Conservation (phyloP, 2,329 filamentous ascomycete species). For the Pseudophaeomoniella oleicola region DNA sequence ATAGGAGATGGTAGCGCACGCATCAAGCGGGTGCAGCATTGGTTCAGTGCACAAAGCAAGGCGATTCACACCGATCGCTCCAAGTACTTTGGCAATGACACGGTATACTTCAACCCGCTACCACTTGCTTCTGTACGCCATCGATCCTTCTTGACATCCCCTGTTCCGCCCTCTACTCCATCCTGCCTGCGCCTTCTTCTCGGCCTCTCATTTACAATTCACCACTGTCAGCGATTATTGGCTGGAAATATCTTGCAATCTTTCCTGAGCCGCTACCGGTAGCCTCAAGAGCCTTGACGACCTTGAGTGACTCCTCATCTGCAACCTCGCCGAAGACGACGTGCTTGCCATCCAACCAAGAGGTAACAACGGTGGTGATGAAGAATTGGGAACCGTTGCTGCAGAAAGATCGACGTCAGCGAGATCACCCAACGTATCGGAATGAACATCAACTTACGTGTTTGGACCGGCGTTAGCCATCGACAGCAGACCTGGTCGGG, state of each 20-base stretch:
- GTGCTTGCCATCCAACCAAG: constrained; percentile 54
- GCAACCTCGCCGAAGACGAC: constrained; percentile 54
- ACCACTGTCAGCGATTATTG: constrained; percentile 39
- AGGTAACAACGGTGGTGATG: constrained; percentile 53
- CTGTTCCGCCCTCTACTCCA: background rate
- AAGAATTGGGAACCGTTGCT: constrained; percentile 63
- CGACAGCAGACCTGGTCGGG: constrained; percentile 63
- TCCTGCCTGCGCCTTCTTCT: background rate
- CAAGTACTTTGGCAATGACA: background rate
- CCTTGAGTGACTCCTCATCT: constrained; percentile 35
- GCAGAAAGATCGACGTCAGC: constrained; percentile 7
- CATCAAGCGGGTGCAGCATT: background rate
- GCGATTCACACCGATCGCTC: background rate
- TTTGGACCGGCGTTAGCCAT: constrained; percentile 77
- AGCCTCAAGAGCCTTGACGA: constrained; percentile 46
- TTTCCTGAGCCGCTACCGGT: constrained; percentile 39
- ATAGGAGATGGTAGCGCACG: background rate
- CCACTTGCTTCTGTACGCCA: background rate
- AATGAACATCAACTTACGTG: background rate
- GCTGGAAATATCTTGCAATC: constrained; percentile 37
- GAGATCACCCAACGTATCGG: constrained; percentile 2
- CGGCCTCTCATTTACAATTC: background rate
- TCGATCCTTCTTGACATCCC: no score
- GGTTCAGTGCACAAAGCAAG: background rate
- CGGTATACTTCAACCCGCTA: background rate